These are phyloP conservation scores for Verticillium klebahnii DNA, from an alignment of 2,329 filamentous ascomycete species.

Conservation along the genomic window DNA sequence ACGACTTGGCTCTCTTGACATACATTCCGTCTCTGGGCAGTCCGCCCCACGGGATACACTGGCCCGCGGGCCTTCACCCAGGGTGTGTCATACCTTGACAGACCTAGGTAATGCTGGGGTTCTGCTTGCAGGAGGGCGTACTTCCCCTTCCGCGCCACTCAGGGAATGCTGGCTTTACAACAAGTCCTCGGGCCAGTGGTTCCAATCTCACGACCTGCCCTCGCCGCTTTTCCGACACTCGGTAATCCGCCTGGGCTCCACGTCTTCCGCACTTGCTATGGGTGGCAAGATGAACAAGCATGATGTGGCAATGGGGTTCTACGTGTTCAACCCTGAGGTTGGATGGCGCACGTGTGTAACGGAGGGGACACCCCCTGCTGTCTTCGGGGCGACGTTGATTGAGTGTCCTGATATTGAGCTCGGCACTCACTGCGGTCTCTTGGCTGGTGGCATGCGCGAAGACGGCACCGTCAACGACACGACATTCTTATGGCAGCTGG, in stretches of 20 bases:
- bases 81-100: constrained; percentile 76
- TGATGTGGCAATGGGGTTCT: constrained; percentile 43
- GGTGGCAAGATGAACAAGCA: constrained; percentile 55
- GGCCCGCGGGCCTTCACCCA: constrained; percentile 31
- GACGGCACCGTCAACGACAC: constrained; percentile 60
- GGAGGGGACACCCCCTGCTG: constrained; percentile 27
- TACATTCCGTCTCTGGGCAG: constrained; percentile 29
- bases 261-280: constrained; percentile 50
- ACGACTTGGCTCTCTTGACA: constrained; percentile 44
- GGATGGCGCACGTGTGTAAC: constrained; percentile 44
- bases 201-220: constrained; percentile 60
- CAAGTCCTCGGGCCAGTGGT: constrained; percentile 53
- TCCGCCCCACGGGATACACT: constrained; percentile 10
- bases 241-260: constrained; percentile 45
- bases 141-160: constrained; percentile 66
- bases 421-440: constrained; percentile 48
- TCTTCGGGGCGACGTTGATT: constrained; percentile 40
- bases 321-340: constrained; percentile 43
- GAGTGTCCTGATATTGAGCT: constrained; percentile 18
- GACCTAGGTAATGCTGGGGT: constrained; percentile 52
- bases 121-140: constrained; percentile 71
- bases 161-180: constrained; percentile 73
- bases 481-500: constrained; percentile 61
- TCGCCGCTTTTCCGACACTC: constrained; percentile 72
- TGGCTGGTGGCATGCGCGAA: constrained; percentile 66